Conservation (phyloP, 805 yeast species). For the Maudiozyma serrabonitensis region DNA sequence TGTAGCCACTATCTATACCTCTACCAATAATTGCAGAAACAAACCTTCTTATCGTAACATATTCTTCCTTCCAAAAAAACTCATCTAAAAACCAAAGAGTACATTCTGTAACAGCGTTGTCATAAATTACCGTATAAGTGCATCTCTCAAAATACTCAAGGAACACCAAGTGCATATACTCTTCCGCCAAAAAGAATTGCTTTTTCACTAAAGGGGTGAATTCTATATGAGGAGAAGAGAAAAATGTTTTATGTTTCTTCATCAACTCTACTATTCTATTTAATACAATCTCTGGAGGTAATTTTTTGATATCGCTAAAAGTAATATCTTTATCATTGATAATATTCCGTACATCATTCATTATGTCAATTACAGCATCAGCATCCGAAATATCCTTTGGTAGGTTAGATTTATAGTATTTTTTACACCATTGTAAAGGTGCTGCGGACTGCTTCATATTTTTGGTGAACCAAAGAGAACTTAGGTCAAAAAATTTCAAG, state of each 20-base stretch:
- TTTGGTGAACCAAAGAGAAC: not conserved
- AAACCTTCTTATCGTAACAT: not conserved
- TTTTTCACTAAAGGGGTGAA: not conserved
- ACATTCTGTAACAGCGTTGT: not conserved
- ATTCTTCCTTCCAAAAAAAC: not conserved
- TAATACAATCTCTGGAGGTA: not conserved
- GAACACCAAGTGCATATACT: not conserved
- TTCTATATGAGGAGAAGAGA: not conserved
- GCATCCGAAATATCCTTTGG: not conserved
- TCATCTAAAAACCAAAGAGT: not conserved
- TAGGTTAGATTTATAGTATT: not conserved
- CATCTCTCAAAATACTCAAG: not conserved
- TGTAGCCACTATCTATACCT: conserved; percentile 2
- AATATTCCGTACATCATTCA: not conserved
- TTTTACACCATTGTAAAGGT: conserved; percentile 5
- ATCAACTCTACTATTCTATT: not conserved
- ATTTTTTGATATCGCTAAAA: not conserved
- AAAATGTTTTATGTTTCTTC: not conserved
- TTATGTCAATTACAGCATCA: not conserved
- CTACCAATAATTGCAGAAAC: not conserved
- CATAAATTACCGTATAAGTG: not conserved
- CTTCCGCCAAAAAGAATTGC: not conserved
- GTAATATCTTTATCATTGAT: not conserved
- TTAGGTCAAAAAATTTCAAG: conserved; percentile 8
- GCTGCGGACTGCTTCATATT: not conserved